phyloP scores from a whole-genome alignment of 495 filamentous ascomycete species.

The Penicillium daleae region DNA sequence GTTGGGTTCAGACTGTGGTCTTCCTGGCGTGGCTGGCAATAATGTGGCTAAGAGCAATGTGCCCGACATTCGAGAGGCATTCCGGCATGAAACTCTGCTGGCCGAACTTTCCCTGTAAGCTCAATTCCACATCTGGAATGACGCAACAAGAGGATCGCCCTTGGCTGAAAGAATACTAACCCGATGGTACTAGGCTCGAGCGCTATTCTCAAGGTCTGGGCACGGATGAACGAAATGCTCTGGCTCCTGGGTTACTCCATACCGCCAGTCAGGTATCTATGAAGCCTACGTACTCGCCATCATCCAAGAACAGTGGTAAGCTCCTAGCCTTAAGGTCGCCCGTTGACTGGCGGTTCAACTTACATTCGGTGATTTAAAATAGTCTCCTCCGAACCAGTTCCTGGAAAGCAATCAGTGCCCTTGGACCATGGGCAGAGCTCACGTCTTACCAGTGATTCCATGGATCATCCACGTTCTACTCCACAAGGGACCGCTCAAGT shows the following conservation, averaged over 20 bases:
- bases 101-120: slow-evolving; percentile 83
- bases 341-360: neutral
- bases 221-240: slow-evolving; percentile 20
- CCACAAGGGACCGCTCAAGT: neutral
- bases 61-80: slow-evolving; percentile 87
- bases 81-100: slow-evolving; percentile 78
- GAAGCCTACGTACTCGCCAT: slow-evolving; percentile 9
- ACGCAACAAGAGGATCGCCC: neutral
- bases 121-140: neutral
- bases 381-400: neutral
- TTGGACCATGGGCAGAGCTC: neutral
- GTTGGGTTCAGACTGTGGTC: slow-evolving; percentile 75
- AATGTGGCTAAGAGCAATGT: slow-evolving; percentile 95
- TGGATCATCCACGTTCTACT: slow-evolving; percentile 3
- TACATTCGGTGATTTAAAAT: neutral
- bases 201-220: slow-evolving; percentile 29
- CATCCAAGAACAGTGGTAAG: slow-evolving; percentile 5
- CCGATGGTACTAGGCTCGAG: slow-evolving; percentile 30
- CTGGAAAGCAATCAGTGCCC: neutral
- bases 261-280: slow-evolving; percentile 22
- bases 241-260: slow-evolving; percentile 24
- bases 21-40: slow-evolving; percentile 79
- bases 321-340: neutral
- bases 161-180: slow-evolving; percentile 3
- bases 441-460: slow-evolving; percentile 1